Base-by-base conservation (phyloP, 1,284 basidiomycete genomes). In the Tilletia walkeri region DNA sequence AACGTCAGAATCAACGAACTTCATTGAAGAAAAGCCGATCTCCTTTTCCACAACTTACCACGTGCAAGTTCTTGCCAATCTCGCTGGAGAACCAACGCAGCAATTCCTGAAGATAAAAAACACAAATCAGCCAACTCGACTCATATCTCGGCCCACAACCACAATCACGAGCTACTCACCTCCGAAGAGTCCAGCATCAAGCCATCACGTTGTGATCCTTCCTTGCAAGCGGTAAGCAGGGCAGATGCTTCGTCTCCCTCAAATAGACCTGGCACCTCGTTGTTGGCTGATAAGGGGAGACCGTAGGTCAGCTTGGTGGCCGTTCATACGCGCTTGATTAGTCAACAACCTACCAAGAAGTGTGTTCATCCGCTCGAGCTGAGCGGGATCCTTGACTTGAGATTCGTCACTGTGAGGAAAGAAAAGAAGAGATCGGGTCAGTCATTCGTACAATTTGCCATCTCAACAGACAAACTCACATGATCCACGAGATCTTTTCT, bases 401-500 rank as follows among this genome's bases (percentile, higher is more conserved):
- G 94, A 96, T 84, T 99, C 96, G 84, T 99, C 96, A 56, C 59
- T 63, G 53, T 67, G 24, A 14, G 47, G n/a, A 10, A 1, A 16
- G 16, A 4, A 39, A 38, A 36, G 14, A 34, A 65, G 14, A 45
- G 6, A 1, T 45, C 41, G 9, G 41, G 14, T 45, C 9, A 45
- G 41, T 45, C 6, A 45, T 14, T 9, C 41, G 14, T 45, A 45
- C 41, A 45, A 9, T 14, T 7, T 9, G 41, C 14, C 41, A 9
- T 14, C 9, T 14, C 41, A 14, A 14, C 95, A 14, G n/a, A 39
- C 30, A 14, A 10, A 39, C 59, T 38, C n/a, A 63, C 59, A 99
- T 98, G 85, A 99, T 98, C 88, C 99, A 99, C 83, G 94, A 98
- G 53, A 99, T 92, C 86, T 98, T 98, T 85, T 99, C 96, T 77